Evolutionary conservation across 2,329 filamentous ascomycete species (phyloP).

Genomic region (Alternaria conjuncta): DNA sequence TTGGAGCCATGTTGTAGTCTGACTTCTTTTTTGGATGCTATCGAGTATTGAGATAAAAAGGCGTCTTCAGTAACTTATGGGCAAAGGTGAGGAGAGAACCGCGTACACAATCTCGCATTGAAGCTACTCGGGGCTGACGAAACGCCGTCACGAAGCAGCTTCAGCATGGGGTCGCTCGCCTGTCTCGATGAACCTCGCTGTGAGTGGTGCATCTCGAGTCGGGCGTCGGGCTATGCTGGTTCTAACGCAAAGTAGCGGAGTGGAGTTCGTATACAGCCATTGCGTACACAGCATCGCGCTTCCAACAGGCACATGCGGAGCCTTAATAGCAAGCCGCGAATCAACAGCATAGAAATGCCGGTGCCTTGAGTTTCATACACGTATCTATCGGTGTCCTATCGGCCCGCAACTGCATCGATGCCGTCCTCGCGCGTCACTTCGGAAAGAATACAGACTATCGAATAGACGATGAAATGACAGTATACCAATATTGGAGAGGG

Average conservation of each 20-base stretch:
- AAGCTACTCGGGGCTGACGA: background rate
- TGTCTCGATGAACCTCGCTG: no score
- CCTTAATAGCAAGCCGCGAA: background rate
- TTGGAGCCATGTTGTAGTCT: background rate
- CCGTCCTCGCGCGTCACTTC: background rate
- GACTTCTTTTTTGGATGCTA: background rate
- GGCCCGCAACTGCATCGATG: background rate
- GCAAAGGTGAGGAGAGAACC: background rate
- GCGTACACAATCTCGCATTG: background rate
- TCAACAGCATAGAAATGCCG: background rate
- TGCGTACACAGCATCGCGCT: background rate
- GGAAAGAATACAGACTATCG: rapidly evolving
- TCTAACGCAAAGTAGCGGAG: background rate
- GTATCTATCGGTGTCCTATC: background rate
- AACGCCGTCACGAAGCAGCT: background rate
- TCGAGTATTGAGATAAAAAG: background rate
- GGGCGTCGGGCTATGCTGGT: background rate
- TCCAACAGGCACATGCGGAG: background rate
- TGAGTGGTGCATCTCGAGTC: background rate
- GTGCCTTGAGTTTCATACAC: background rate
- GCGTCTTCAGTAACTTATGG: background rate
- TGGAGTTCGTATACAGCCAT: background rate
- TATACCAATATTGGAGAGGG: background rate
- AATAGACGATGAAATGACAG: background rate
- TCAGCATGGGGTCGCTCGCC: background rate